These are phyloP conservation scores for Hordeum marinum DNA, from an alignment of 176 grass and related monocot species.

Conservation along the genomic window DNA sequence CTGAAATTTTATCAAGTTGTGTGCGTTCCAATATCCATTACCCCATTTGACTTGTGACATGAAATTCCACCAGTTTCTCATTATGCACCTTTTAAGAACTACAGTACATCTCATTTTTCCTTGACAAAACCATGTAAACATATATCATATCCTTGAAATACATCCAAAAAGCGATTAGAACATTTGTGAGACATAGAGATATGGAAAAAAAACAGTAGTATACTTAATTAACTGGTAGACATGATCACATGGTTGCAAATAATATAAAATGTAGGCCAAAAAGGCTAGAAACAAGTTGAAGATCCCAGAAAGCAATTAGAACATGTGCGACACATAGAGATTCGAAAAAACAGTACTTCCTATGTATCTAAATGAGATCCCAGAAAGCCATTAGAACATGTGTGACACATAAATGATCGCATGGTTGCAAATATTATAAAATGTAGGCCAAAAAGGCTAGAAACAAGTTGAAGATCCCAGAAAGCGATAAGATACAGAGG, in stretches of 20 bases:
- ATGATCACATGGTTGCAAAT: background rate
- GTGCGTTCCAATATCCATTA: constrained; percentile 19
- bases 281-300: background rate
- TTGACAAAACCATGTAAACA: background rate
- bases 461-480: background rate
- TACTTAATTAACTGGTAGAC: background rate
- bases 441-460: background rate
- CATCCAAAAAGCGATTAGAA: background rate
- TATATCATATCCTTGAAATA: constrained; percentile 11
- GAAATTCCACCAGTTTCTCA: constrained; percentile 25
- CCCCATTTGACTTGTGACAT: constrained; percentile 33
- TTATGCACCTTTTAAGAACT: constrained; percentile 32
- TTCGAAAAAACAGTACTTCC: background rate
- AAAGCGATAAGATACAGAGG: background rate
- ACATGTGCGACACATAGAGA: background rate
- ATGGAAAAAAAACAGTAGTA: background rate
- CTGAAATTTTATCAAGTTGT: constrained; percentile 24
- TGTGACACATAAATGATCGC: background rate
- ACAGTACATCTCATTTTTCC: background rate
- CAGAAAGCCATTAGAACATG: constrained; percentile 2
- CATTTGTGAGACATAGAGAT: background rate
- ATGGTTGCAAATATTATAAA: background rate
- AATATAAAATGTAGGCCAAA: background rate
- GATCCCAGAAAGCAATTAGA: background rate
- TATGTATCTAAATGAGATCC: too few species aligned